These are phyloP conservation scores for Fragilaria crotonensis DNA, from an alignment of 108 stramenopile genomes.

Conservation along the genomic window DNA sequence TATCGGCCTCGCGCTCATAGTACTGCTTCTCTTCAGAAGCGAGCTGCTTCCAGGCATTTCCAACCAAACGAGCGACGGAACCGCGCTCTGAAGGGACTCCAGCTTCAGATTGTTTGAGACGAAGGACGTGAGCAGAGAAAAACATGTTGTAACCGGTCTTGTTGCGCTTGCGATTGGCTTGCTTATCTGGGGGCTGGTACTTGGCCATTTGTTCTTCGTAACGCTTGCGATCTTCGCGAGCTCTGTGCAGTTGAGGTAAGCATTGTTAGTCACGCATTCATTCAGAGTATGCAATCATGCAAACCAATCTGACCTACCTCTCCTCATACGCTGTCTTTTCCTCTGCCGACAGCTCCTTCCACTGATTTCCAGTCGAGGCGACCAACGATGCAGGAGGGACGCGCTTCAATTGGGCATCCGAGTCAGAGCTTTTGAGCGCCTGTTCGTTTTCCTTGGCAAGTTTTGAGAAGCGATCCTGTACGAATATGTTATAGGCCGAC, in stretches of 20 bases:
- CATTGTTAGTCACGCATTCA: neutral
- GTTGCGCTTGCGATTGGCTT: slow-evolving; percentile 62
- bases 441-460: slow-evolving; percentile 69
- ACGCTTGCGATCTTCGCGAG: slow-evolving; percentile 59
- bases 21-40: slow-evolving; percentile 63
- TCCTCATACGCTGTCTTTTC: slow-evolving; percentile 71
- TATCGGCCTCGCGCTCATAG: slow-evolving; percentile 74
- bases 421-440: slow-evolving; percentile 63
- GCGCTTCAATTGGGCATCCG: slow-evolving; percentile 44
- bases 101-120: slow-evolving; percentile 50
- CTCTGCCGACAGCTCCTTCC: slow-evolving; percentile 57
- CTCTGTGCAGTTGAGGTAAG: slow-evolving; percentile 16
- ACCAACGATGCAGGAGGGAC: slow-evolving; percentile 68
- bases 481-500: slow-evolving; percentile 77
- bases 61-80: slow-evolving; percentile 64
- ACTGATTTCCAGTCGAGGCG: slow-evolving; percentile 54
- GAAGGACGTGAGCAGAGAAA: slow-evolving; percentile 65
- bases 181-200: slow-evolving; percentile 70
- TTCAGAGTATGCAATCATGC: neutral
- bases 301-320: slow-evolving; percentile 20
- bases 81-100: slow-evolving; percentile 71
- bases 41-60: slow-evolving; percentile 71
- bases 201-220: slow-evolving; percentile 74
- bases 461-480: slow-evolving; percentile 64
- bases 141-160: slow-evolving; percentile 82